Evolutionary conservation across 2,329 filamentous ascomycete genomes (phyloP), one percentile per base, ranked within the genome.

Genomic region (Penicillium griseofulvum): DNA sequence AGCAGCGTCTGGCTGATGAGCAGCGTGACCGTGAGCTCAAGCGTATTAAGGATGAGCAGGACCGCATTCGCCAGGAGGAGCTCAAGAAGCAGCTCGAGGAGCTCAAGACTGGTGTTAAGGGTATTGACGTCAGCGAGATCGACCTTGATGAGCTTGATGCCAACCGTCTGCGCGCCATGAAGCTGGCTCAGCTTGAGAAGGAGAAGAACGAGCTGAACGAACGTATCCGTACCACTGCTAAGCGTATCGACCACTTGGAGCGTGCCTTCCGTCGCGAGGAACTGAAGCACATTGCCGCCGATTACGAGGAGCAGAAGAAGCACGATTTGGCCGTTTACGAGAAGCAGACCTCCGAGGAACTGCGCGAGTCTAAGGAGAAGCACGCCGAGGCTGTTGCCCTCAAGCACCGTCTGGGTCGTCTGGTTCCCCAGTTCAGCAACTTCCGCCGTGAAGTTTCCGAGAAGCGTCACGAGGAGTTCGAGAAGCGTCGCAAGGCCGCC

Each of bases 171-270:
- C 92, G 94, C 73, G 88, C 90, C 65, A 88, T 99, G 79, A 97
- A 97, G 82, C 84, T 99, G 55, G 89, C 90, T 58, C 93, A 96
- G 76, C 85, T 99, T 11, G 94, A 97, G 79, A 92, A 93, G 67
- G 94, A 97, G 81, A 99, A 97, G 87, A 96, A 93, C 70, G 91
- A 94, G 70, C 87, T 97, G 64, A 90, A 89, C 61, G 91, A 97
- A 77, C 91, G 89, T 72, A 85, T 97, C 50, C 88, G 91, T 67
- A 86, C 96, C 67, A 95, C 92, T 57, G 91, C 89, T 74, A 97
- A 97, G 85, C 89, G 94, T 62, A 90, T 97, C 68, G 94, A 99
- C 71, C 93, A 99, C 77, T 80, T 99, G 66, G 94, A 99, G 81
- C 90, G 94, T 79, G 94, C 94, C 36, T 95, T 95, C 83, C 88